These are phyloP conservation scores for Caryopteris hybrid DNA, from an alignment of 305 asterid species.

Conservation along the genomic window DNA sequence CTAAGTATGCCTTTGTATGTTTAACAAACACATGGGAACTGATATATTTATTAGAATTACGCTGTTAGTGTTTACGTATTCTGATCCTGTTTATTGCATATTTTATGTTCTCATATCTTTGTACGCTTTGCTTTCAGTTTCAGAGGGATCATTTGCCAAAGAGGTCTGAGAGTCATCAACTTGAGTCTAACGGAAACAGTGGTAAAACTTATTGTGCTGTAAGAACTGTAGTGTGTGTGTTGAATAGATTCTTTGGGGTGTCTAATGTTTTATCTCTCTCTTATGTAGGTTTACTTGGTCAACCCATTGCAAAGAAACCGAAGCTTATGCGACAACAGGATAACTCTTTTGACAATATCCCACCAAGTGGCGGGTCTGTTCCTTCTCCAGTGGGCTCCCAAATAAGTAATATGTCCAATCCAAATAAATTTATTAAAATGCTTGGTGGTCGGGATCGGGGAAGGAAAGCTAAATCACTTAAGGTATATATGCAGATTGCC, in stretches of 20 bases:
- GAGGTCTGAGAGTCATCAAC: conserved; percentile 60
- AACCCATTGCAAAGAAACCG: conserved; percentile 60
- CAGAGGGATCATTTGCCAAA: conserved; percentile 60
- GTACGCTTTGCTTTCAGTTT: conserved; percentile 29
- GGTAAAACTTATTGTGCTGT: conserved; percentile 35
- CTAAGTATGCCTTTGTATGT: background rate
- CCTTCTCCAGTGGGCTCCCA: conserved; percentile 86
- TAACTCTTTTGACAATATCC: conserved; percentile 56
- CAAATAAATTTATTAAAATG: conserved; percentile 61
- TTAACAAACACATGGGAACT: background rate
- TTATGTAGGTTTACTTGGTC: conserved; percentile 67
- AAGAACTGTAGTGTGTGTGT: conserved; percentile 18
- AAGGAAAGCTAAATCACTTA: conserved; percentile 55
- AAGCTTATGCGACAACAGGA: conserved; percentile 65
- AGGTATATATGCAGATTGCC: conserved; percentile 45
- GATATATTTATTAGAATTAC: background rate
- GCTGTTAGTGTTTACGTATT: background rate
- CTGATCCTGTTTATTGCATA: background rate
- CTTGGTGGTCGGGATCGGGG: conserved; percentile 74
- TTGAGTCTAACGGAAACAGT: conserved; percentile 63
- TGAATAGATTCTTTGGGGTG: conserved; percentile 5
- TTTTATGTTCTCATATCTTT: conserved; percentile 6
- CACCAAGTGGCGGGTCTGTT: conserved; percentile 51
- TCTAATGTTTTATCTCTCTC: conserved; percentile 25
- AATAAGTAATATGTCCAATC: conserved; percentile 70